These are phyloP conservation scores for Akanthomyces lecanii DNA, from an alignment of 2,329 filamentous ascomycete genomes.

Conservation along the genomic window DNA sequence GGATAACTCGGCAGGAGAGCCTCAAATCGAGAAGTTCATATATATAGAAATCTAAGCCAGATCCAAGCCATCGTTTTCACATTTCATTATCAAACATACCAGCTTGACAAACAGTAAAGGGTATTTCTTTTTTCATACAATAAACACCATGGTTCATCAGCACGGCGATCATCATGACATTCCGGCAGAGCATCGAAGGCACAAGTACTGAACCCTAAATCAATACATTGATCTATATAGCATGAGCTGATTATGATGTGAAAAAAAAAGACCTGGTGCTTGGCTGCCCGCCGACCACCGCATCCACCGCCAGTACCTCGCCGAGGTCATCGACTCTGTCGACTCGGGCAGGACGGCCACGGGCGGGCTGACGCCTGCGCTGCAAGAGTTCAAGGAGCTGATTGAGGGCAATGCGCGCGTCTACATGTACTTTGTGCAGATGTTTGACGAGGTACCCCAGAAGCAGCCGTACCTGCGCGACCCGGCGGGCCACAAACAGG, in stretches of 20 bases:
- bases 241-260: too few species aligned
- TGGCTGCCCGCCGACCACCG: conserved; percentile 64
- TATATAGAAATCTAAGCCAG: not conserved
- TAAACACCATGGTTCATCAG: conserved; percentile 43
- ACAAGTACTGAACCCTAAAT: conserved; percentile 34
- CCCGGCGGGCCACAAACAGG: conserved; percentile 57
- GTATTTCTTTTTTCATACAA: not conserved
- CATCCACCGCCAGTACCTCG: conserved; percentile 60
- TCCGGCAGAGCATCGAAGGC: conserved; percentile 41
- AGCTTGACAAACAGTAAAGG: not conserved
- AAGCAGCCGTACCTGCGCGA: conserved; percentile 58
- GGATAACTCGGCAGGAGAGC: conserved; percentile 6
- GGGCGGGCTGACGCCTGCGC: conserved; percentile 52
- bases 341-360: conserved; percentile 31
- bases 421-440: conserved; percentile 62
- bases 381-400: conserved; percentile 60
- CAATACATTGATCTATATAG: not conserved
- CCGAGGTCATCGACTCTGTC: conserved; percentile 50
- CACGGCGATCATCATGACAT: conserved; percentile 49
- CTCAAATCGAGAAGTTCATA: not conserved
- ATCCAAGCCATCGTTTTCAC: too few species aligned
- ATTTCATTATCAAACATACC: too few species aligned
- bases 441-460: conserved; percentile 64
- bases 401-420: conserved; percentile 62
- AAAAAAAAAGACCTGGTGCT: conserved; percentile 37